These are phyloP conservation scores for Ehretia macrophylla DNA, from an alignment of 257 asterid genomes.

Conservation along the genomic window DNA sequence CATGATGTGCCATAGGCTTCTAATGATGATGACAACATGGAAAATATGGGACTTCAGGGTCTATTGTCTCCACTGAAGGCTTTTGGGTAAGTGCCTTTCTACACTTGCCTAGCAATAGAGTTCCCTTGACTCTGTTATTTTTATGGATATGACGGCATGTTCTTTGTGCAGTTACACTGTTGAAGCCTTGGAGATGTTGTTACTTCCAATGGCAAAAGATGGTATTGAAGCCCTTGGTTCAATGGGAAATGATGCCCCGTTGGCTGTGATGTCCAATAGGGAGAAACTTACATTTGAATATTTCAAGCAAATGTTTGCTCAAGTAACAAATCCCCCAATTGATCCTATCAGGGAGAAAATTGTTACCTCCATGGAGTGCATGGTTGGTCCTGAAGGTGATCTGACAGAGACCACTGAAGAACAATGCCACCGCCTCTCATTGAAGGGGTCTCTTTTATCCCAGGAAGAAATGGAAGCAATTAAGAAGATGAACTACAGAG, in stretches of 20 bases:
- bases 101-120: constrained; percentile 5
- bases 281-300: constrained; percentile 93
- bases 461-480: constrained; percentile 88
- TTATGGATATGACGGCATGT: constrained; percentile 9
- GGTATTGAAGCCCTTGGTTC: constrained; percentile 98
- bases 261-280: constrained; percentile 96
- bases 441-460: constrained; percentile 86
- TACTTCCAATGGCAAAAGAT: constrained; percentile 96
- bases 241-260: constrained; percentile 98
- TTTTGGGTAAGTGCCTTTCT: constrained; percentile 65
- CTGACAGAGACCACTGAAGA: constrained; percentile 96
- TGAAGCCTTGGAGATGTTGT: constrained; percentile 91
- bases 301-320: constrained; percentile 99
- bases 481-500: constrained; percentile 87
- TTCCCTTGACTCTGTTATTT: background rate
- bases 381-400: constrained; percentile 99
- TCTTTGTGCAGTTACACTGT: constrained; percentile 62
- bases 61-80: constrained; percentile 89
- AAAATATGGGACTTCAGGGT: constrained; percentile 84
- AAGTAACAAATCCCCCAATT: constrained; percentile 97
- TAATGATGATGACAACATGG: constrained; percentile 72
- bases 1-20: constrained; percentile 42
- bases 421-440: constrained; percentile 92
- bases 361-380: constrained; percentile 95
- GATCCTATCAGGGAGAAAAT: constrained; percentile 99